These are phyloP conservation scores for Capsella bursapastoris DNA, from an alignment of 345 rosid species.

Conservation along the genomic window DNA sequence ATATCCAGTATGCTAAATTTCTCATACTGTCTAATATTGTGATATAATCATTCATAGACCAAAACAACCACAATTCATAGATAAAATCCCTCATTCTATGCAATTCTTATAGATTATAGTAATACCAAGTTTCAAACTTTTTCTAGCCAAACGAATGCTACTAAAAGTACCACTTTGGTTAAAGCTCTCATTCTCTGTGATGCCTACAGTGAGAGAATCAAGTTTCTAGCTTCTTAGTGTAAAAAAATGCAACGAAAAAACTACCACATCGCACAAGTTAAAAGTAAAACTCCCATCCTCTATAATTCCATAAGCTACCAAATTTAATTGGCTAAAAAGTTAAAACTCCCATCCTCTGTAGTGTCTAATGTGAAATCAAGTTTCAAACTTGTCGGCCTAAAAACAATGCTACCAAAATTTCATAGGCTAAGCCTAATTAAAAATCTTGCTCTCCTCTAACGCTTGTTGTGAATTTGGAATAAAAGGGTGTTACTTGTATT, in stretches of 20 bases:
- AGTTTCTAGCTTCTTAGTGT: slow-evolving; percentile 1
- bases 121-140: background rate
- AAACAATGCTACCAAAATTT: background rate
- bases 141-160: background rate
- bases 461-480: background rate
- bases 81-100: background rate
- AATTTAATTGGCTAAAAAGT: background rate
- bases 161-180: background rate
- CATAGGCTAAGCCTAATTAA: background rate
- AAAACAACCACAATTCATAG: no score
- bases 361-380: background rate
- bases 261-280: slow-evolving; percentile 8
- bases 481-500: slow-evolving; percentile 23
- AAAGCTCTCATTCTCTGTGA: background rate
- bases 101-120: background rate
- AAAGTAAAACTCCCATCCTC: background rate
- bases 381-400: background rate
- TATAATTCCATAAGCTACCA: background rate
- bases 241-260: no score
- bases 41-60: background rate
- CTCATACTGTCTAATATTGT: background rate
- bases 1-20: background rate
- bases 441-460: background rate
- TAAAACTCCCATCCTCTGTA: background rate
- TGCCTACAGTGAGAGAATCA: background rate